Base-by-base conservation (phyloP, 192 early-diverging fungal genomes). In the Coemansia sp. region DNA sequence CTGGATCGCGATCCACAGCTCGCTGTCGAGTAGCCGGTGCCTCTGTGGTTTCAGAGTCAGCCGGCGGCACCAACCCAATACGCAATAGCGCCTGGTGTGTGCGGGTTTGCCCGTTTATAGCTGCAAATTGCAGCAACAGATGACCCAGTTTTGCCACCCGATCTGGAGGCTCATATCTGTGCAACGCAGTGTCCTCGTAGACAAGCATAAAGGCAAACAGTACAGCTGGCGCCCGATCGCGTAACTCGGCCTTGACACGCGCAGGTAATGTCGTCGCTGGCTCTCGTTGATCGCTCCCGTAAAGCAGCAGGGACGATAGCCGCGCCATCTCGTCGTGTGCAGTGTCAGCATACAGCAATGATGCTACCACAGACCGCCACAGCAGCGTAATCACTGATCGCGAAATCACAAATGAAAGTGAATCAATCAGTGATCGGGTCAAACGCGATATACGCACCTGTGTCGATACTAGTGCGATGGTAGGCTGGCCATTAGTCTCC, bases 161-260 rank as follows among this genome's bases (percentile, higher is more conserved):
- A 21, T 52, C 19, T 10, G 23, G 52, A 16, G 71, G 29, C 47
- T 80, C 71, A 6, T 45, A 52, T 10, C 47, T 64, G 63, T 64
- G 58, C 26, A 80, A 37, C 0, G 64, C 29, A 1, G 77, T 64
- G 39, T 80, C 77, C 26, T 80, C 71, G 11, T 68, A 68, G 14
- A 80, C 77, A 29, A 80, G 64, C 26, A 51, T 68, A 21, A 80
- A 72, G 2, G 61, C 71, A 64, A 58, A 80, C 51, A 80, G 21
- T 9, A 61, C 77, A 2, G 77, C 77, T 1, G 63, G 31, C 1
- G 71, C 63, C 10, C 77, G 63, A 14, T 70, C 62, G 12, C 64
- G 56, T 21, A 80, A 49, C 61, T 80, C 77, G 4, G 61, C 56
- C 14, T 52, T 66, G 14, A 57, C 68, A 16, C 65, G 64, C 11